These are phyloP conservation scores for Plantago elongata DNA, from an alignment of 257 asterid genomes.

Conservation along the genomic window DNA sequence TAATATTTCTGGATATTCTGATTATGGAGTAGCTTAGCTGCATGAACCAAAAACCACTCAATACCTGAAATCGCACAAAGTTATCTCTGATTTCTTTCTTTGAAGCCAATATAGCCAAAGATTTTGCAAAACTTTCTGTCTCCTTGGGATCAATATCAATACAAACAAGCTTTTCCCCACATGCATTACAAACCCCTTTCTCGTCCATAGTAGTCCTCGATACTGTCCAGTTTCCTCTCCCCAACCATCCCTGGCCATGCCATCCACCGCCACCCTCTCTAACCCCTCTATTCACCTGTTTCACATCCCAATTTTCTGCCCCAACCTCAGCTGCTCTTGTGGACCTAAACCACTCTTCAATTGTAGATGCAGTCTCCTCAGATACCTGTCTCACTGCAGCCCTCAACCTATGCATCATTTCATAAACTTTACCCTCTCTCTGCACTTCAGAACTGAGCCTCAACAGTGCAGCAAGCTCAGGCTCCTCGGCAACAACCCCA, in stretches of 20 bases:
- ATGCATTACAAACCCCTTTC: constrained; percentile 61
- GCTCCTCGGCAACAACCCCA: constrained; percentile 69
- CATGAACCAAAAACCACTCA: constrained; percentile 20
- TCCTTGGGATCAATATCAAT: constrained; percentile 94
- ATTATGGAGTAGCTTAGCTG: constrained; percentile 7
- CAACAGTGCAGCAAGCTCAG: constrained; percentile 74
- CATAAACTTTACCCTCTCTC: constrained; percentile 72
- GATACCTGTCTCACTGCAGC: constrained; percentile 76
- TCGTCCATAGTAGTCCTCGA: constrained; percentile 55
- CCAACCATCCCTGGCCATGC: constrained; percentile 99
- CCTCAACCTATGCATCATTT: constrained; percentile 86
- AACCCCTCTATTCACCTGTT: constrained; percentile 61
- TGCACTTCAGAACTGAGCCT: constrained; percentile 52
- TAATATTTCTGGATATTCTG: background rate
- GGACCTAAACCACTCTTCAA: constrained; percentile 81
- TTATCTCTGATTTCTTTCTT: constrained; percentile 52
- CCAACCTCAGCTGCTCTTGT: constrained; percentile 59
- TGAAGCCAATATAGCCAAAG: constrained; percentile 61
- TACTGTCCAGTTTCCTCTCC: constrained; percentile 80
- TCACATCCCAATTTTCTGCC: constrained; percentile 55
- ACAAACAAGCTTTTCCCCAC: constrained; percentile 76
- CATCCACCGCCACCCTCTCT: constrained; percentile 97
- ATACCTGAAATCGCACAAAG: constrained; percentile 75
- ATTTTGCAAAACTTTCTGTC: constrained; percentile 68
- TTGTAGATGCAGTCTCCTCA: constrained; percentile 59